Evolutionary conservation across 139 green algal genomes (phyloP).

Genomic region (Trebouxia sp.): DNA sequence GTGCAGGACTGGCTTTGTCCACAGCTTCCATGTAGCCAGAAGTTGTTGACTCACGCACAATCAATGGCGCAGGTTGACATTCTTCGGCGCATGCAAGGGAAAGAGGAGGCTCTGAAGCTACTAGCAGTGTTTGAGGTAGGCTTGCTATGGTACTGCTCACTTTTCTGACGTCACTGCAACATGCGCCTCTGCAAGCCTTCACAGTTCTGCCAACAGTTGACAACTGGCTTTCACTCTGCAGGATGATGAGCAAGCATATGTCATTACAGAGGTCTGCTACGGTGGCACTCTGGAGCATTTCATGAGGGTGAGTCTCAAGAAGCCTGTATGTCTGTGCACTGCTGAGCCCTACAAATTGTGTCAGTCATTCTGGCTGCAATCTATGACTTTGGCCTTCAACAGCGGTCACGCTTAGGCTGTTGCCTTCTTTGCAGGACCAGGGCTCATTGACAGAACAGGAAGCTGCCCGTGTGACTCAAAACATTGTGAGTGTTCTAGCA

Average conservation of each 20-base stretch:
- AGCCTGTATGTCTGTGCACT: background rate
- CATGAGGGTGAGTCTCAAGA: conserved; percentile 27
- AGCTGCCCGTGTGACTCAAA: conserved; percentile 32
- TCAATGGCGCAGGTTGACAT: conserved; percentile 28
- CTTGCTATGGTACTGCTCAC: too few species aligned
- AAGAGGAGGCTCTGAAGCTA: conserved; percentile 34
- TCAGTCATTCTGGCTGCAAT: too few species aligned
- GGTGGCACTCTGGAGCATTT: conserved; percentile 43
- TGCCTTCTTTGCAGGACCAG: conserved; percentile 26
- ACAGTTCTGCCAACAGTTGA: too few species aligned
- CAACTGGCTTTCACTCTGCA: conserved; percentile 8
- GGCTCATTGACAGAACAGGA: conserved; percentile 37
- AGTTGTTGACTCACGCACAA: background rate
- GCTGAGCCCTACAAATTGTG: too few species aligned
- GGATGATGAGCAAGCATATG: conserved; percentile 40
- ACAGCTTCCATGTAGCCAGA: background rate
- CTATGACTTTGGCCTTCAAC: too few species aligned
- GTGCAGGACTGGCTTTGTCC: background rate
- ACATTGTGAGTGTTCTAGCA: conserved; percentile 43
- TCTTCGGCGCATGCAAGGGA: conserved; percentile 25
- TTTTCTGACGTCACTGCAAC: too few species aligned
- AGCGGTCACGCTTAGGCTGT: too few species aligned
- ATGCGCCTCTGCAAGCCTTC: background rate
- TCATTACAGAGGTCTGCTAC: conserved; percentile 49
- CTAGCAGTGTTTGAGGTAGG: conserved; percentile 42